Evolutionary conservation across 1,139 yeast genomes (phyloP), one percentile per base, ranked within the genome.

Genomic region (Taphrina flavorubra): DNA sequence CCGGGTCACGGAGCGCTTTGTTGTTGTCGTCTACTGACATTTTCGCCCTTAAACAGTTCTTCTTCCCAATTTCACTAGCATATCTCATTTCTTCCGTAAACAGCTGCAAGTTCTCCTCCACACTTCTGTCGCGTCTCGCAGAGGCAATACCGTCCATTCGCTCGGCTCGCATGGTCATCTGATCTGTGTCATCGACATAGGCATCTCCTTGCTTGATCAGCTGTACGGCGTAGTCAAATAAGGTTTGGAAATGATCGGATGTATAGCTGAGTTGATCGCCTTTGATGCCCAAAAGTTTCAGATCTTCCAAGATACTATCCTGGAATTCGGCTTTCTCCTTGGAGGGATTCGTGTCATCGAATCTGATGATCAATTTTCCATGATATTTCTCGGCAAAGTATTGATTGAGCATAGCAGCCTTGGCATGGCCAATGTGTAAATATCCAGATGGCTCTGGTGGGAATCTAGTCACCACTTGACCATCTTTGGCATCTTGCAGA

Each of bases 1-100:
- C 97, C 57, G 98, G 98, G 79, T 94, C 99, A 82, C 99, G 89
- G 76, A 94, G 82, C 69, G 98, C 89, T 82, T 94, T 94, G 86
- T 94, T 94, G 74, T 87, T 84, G 75, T 92, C 92, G 71, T 88
- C 87, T 78, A 88, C 90, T 73, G 95, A 96, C 76, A 94, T 90
- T 83, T 94, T 94, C 70, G 98, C 98, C 81, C 99, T 88, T 73
- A 94, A 81, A 84, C 97, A 92, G 83, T 89, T 87, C 81, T 87
- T 88, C 74, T 88, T 83, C 71, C 98, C 98, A 10, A 68, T 88
- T 79, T 90, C 97, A 71, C 97, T 90, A 75, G 92, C 98, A 72
- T 89, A 85, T 79, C 87, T 87, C 98, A 94, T 94, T 74, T 90
- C 97, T 6, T 39, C 61, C 77, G 89, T 86, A 82, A 94, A 92